Conservation (phyloP, 345 rosid species). For the Citrus inodora region DNA sequence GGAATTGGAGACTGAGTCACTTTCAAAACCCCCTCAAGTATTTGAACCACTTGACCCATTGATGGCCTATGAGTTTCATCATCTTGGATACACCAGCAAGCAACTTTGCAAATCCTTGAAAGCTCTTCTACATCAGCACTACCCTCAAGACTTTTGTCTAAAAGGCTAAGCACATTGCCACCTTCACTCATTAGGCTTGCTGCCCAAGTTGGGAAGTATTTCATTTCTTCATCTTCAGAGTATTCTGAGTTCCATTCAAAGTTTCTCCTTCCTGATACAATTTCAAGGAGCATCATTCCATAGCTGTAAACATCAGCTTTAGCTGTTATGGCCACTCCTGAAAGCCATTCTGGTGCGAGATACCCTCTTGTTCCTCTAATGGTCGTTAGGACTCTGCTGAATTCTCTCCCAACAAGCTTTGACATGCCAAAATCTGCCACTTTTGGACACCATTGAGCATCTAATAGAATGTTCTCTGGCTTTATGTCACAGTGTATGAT, state of each 20-base stretch:
- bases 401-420: conserved; percentile 77
- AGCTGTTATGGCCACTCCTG: conserved; percentile 73
- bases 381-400: conserved; percentile 78
- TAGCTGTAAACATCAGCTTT: conserved; percentile 90
- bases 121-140: conserved; percentile 59
- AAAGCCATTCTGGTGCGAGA: conserved; percentile 91
- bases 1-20: conserved; percentile 60
- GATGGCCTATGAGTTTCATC: conserved; percentile 70
- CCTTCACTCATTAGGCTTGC: conserved; percentile 44
- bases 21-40: conserved; percentile 67
- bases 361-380: conserved; percentile 91
- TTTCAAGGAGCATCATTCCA: conserved; percentile 87
- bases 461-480: conserved; percentile 83
- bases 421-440: conserved; percentile 89
- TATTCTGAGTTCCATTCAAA: conserved; percentile 41
- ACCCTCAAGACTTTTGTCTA: conserved; percentile 50
- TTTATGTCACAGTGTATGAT: conserved; percentile 92
- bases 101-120: conserved; percentile 52
- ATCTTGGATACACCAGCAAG: conserved; percentile 90
- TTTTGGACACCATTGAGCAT: conserved; percentile 61
- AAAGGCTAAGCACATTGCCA: conserved; percentile 41
- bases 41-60: conserved; percentile 86
- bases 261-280: conserved; percentile 79
- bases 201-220: conserved; percentile 61
- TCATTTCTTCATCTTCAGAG: conserved; percentile 39